Evolutionary conservation across 2,329 filamentous ascomycete genomes (phyloP), one percentile per base, ranked within the genome.

Genomic region (Aureobasidium sp.): DNA sequence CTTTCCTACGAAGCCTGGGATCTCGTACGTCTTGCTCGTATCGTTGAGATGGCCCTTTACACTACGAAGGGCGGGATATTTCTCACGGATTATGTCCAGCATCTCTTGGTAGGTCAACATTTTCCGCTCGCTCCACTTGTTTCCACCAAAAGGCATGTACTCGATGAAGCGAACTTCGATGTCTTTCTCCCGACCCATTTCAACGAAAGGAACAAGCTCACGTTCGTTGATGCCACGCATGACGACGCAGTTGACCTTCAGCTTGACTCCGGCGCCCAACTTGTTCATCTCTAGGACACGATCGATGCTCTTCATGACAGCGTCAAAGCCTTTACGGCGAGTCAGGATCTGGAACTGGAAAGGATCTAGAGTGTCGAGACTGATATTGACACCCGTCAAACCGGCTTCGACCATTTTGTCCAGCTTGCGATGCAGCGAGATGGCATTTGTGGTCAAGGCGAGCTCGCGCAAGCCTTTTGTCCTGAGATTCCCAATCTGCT

Each of bases 71-170:
- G 74, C 79, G 0, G 93, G 91, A 67, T 95, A 88, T 66, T 84
- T 85, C 62, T 79, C 79, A 47, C 85, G 84, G 67, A 99, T 97
- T 16, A 86, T 80, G 62, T 89, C 85, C 57, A 97, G 78, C 93
- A 97, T 97, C 73, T 97, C 92, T 61, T 85, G 78, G 70, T 94
- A 99, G 61, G 87, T 82, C 63, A 97, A 81, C 93, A 99, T 97
- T 76, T 97, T 97, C 61, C 84, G 84, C 71, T 92, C 77, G 67
- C 85, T 93, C 94, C 94, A 99, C 73, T 92, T 95, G 76, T 99
- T 99, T 61, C 94, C 94, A 68, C 93, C 94, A 71, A 99, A 99
- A 0, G 94, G 94, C 94, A 99, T 99, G 75, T 99, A 99, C 76
- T 99, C 94, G 71, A 99, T 99, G 74, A 99, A 99, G 37, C 94